phyloP scores from a whole-genome alignment of 352 stramenopile genomes.

The Pythium myriotylum region DNA sequence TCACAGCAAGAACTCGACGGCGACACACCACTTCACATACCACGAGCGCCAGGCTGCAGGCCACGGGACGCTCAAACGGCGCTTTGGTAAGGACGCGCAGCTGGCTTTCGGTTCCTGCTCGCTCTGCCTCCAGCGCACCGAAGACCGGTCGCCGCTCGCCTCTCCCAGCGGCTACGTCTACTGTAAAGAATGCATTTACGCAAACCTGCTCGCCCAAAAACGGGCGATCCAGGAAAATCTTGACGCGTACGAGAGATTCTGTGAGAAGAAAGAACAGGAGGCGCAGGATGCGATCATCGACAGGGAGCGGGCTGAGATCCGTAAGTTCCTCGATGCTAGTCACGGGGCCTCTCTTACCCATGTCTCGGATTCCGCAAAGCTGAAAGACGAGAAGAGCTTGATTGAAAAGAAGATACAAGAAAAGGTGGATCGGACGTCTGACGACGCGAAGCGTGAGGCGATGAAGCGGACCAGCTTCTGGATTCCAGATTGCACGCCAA shows the following conservation, averaged over 20 bases:
- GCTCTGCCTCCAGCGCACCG: constrained; percentile 68
- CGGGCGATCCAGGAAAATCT: constrained; percentile 75
- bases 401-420: constrained; percentile 55
- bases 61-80: constrained; percentile 83
- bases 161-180: constrained; percentile 78
- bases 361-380: not conserved
- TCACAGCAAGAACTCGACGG: constrained; percentile 90
- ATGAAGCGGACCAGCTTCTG: constrained; percentile 88
- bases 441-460: constrained; percentile 69
- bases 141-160: constrained; percentile 61
- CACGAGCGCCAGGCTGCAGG: constrained; percentile 70
- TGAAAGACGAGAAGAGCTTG: constrained; percentile 21
- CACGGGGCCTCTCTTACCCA: constrained; percentile 9
- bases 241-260: constrained; percentile 61
- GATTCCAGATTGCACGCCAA: constrained; percentile 84
- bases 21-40: constrained; percentile 89
- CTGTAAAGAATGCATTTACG: constrained; percentile 90
- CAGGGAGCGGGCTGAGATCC: constrained; percentile 54
- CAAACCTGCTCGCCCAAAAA: constrained; percentile 84
- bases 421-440: constrained; percentile 76
- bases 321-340: constrained; percentile 52
- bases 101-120: constrained; percentile 77
- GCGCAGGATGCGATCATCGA: constrained; percentile 51
- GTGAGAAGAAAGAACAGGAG: constrained; percentile 51
- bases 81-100: constrained; percentile 82